These are phyloP conservation scores for Fusarium anthophilum DNA, from an alignment of 2,329 filamentous ascomycete species.

Conservation along the genomic window DNA sequence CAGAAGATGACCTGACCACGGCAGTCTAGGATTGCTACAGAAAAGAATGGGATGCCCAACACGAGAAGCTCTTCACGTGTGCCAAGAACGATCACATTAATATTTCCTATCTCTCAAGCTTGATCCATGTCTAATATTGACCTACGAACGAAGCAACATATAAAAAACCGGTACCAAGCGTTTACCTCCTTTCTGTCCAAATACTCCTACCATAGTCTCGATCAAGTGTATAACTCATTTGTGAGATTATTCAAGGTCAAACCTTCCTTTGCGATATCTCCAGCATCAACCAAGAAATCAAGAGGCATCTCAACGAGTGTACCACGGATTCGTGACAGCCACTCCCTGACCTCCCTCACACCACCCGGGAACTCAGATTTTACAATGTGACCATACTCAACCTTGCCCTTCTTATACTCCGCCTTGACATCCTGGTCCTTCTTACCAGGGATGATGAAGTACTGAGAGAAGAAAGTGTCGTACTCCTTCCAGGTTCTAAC, in stretches of 20 bases:
- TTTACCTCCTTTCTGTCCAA: not conserved
- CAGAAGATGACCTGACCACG: not conserved
- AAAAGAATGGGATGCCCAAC: not conserved
- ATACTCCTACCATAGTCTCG: not conserved
- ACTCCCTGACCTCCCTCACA: conserved; percentile 76
- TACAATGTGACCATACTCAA: conserved; percentile 89
- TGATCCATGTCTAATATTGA: not conserved
- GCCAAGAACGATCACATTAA: not conserved
- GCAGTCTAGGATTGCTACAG: not conserved
- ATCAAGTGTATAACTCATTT: conserved; percentile 74
- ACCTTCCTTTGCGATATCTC: conserved; percentile 87
- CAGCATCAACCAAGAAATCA: conserved; percentile 78
- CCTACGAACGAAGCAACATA: not conserved
- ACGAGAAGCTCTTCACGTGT: not conserved
- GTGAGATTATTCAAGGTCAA: conserved; percentile 77
- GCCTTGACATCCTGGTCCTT: conserved; percentile 61
- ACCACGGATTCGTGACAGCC: conserved; percentile 72
- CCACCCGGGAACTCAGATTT: conserved; percentile 80
- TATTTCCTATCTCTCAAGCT: not conserved
- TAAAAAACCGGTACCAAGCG: not conserved
- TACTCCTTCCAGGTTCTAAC: conserved; percentile 79
- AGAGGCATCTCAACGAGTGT: conserved; percentile 91
- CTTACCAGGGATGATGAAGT: conserved; percentile 69
- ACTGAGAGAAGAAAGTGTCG: conserved; percentile 72
- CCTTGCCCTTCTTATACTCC: conserved; percentile 63